Percentiles rank a stretch among this genome's conserved stretches.
Evolutionary conservation across 345 rosid genomes (phyloP).

Genomic region (Kernera saxatilis): DNA sequence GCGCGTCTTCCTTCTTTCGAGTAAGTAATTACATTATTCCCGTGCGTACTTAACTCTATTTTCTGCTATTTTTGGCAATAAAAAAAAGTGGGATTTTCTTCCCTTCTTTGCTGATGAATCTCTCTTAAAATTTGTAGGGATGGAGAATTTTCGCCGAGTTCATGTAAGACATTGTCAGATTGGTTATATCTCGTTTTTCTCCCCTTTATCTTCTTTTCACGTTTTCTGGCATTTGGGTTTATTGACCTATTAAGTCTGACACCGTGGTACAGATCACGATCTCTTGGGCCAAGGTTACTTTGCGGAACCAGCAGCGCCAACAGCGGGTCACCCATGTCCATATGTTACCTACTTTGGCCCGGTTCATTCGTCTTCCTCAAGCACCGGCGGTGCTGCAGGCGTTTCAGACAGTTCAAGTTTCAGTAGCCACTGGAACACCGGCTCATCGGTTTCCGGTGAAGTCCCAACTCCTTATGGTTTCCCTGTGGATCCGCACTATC

Average conservation of each 20-base stretch:
- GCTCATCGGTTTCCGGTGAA: conserved; percentile 68
- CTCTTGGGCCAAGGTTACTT: conserved; percentile 50
- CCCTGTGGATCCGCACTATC: conserved; percentile 79
- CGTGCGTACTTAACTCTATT: not conserved
- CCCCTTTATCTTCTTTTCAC: not conserved
- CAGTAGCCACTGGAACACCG: conserved; percentile 54
- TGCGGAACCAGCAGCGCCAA: conserved; percentile 65
- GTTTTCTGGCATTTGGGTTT: conserved; percentile 4
- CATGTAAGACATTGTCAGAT: conserved; percentile 56
- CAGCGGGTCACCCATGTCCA: conserved; percentile 84
- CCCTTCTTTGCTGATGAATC: conserved; percentile 5
- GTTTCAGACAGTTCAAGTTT: conserved; percentile 70
- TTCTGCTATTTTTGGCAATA: not conserved
- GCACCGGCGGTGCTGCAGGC: conserved; percentile 56
- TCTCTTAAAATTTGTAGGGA: conserved; percentile 50
- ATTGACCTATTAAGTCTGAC: conserved; percentile 8
- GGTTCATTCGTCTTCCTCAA: conserved; percentile 69
- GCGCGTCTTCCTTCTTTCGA: conserved; percentile 66
- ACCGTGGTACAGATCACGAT: conserved; percentile 69
- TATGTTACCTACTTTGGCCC: conserved; percentile 88
- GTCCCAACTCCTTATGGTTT: conserved; percentile 66
- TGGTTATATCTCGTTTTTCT: not conserved
- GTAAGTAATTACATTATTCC: conserved; percentile 41
- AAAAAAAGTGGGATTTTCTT: not conserved
- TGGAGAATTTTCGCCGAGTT: conserved; percentile 64